A percentile compares a stretch with the other conserved stretches of the same genome.
phyloP scores from a whole-genome alignment of 306 rosid species.

The Vigna reflexopilosa region DNA sequence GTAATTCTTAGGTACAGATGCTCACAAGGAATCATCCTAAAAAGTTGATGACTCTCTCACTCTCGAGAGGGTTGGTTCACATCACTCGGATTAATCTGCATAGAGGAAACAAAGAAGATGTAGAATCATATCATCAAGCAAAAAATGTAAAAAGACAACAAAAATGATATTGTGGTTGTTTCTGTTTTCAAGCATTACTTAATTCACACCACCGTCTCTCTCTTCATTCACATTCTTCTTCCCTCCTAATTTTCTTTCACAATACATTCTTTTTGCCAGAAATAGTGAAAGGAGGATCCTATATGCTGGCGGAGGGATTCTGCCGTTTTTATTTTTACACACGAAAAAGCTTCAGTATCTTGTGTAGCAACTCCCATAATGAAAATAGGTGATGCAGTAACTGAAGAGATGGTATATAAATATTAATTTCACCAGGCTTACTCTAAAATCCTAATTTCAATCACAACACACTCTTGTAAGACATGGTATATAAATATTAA shows the following conservation, averaged over 20 bases:
- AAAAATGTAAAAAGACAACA: not conserved
- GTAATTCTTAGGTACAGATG: constrained; percentile 71
- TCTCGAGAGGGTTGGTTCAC: constrained; percentile 39
- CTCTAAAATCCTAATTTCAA: constrained; percentile 21
- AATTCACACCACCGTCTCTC: constrained; percentile 7
- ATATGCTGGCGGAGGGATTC: too few relatives aligned
- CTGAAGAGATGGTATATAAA: too few relatives aligned
- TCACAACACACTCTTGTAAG: not conserved
- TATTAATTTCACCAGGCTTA: not conserved
- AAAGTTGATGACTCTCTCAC: constrained; percentile 16
- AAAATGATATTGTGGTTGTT: constrained; percentile 29
- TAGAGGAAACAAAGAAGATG: constrained; percentile 40
- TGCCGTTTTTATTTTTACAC: not conserved
- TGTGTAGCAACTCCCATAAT: not conserved
- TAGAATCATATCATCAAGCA: constrained; percentile 13
- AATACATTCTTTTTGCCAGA: constrained; percentile 20
- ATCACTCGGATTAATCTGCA: constrained; percentile 49
- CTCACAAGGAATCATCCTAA: constrained; percentile 49
- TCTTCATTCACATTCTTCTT: constrained; percentile 33
- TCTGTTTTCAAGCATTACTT: constrained; percentile 26
- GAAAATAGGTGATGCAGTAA: not conserved
- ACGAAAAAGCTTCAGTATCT: not conserved
- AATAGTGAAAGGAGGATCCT: not conserved
- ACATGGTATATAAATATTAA: not conserved
- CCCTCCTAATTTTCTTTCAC: not conserved